Percentiles rank a stretch among this genome's conserved stretches.
phyloP scores from a whole-genome alignment of 352 stramenopile species.

The Phytophthora idaei region DNA sequence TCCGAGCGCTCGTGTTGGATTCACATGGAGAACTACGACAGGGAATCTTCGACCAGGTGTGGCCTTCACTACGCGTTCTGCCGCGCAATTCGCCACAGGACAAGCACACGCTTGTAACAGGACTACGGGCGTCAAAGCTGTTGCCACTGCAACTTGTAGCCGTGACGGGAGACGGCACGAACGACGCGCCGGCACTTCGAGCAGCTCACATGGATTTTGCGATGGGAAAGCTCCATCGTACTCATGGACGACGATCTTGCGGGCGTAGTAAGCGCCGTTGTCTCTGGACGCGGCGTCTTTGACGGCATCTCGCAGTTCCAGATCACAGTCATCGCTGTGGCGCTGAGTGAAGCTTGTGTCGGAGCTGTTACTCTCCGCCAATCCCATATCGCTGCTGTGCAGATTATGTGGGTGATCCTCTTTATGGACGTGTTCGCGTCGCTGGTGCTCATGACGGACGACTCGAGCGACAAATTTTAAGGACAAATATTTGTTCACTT shows the following conservation, averaged over 20 bases:
- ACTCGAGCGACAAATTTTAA: constrained; percentile 86
- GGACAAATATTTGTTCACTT: no score
- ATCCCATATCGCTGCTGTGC: constrained; percentile 89
- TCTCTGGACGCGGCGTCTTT: constrained; percentile 95
- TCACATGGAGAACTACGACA: constrained; percentile 58
- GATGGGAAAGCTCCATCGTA: constrained; percentile 93
- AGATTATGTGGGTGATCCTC: constrained; percentile 97
- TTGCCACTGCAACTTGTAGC: constrained; percentile 74
- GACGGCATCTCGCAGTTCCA: constrained; percentile 97
- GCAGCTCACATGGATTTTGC: constrained; percentile 90
- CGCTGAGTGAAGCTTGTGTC: constrained; percentile 89
- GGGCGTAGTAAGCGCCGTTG: constrained; percentile 93
- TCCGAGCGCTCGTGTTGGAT: constrained; percentile 56
- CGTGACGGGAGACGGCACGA: constrained; percentile 94
- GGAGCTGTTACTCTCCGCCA: constrained; percentile 60
- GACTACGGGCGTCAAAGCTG: constrained; percentile 68
- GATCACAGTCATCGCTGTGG: constrained; percentile 95
- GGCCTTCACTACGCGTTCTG: constrained; percentile 86
- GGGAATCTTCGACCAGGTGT: constrained; percentile 80
- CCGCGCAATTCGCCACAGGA: constrained; percentile 91
- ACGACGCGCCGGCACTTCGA: constrained; percentile 91
- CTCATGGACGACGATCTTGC: constrained; percentile 95
- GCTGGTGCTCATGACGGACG: constrained; percentile 93
- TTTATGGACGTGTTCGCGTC: constrained; percentile 97
- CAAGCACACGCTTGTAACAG: constrained; percentile 91